Percentiles rank a stretch among this genome's conserved stretches.
Evolutionary conservation across 129 eudicot species (phyloP).

Genomic region (Flaveria sonorensis): DNA sequence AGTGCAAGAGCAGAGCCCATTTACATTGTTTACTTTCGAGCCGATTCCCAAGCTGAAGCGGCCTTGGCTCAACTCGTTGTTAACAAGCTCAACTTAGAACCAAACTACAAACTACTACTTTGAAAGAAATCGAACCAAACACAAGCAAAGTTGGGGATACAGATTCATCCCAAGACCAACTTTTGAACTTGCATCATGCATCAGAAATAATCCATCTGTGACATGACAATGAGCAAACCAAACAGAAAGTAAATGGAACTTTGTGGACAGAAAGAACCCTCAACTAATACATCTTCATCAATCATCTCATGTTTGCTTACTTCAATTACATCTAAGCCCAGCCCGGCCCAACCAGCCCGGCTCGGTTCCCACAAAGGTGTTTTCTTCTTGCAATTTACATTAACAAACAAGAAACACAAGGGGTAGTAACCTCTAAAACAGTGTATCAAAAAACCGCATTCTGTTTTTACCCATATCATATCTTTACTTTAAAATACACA

Average conservation of each 20-base stretch:
- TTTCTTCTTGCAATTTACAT: slow-evolving; percentile 32
- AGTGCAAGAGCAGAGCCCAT: too few species aligned
- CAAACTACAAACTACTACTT: neutral
- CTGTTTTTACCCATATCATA: slow-evolving; percentile 34
- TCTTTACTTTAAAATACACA: slow-evolving; percentile 40
- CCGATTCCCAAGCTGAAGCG: too few species aligned
- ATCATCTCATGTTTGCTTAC: slow-evolving; percentile 20
- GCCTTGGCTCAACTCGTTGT: neutral
- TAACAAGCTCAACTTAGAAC: neutral
- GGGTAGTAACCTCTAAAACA: slow-evolving; percentile 27
- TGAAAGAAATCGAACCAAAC: neutral
- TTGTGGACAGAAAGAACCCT: slow-evolving; percentile 19
- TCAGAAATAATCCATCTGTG: neutral
- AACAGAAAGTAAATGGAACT: neutral
- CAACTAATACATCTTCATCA: slow-evolving; percentile 26
- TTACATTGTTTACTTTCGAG: too few species aligned
- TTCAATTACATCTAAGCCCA: slow-evolving; percentile 22
- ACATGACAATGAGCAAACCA: neutral
- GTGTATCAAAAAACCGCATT: slow-evolving; percentile 16
- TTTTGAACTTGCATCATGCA: slow-evolving; percentile 3
- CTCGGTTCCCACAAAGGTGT: slow-evolving; percentile 18
- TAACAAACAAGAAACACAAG: slow-evolving; percentile 34
- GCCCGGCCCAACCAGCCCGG: neutral
- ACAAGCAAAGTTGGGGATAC: neutral
- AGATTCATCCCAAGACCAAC: neutral